Base-by-base conservation (phyloP, 306 rosid genomes). In the Cajanus cajan region DNA sequence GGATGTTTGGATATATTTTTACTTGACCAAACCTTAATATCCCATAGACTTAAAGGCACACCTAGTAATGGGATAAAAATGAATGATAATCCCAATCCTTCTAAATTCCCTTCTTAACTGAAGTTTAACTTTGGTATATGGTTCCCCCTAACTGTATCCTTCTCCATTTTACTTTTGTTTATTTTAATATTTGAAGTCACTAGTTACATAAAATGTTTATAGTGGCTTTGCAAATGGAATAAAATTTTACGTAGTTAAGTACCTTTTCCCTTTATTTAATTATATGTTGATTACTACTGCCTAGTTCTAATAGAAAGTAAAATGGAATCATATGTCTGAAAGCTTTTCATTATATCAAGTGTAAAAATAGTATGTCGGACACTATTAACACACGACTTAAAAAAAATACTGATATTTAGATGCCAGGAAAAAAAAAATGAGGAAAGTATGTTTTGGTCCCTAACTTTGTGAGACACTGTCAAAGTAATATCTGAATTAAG, bases 1-100 rank as follows among this genome's bases (percentile, higher is more conserved):
- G 68, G 33, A 45, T 74, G 64, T 34, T 77, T 31, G 59, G 39
- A 72, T 65, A 59, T 47, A 48, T 28, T 19, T 65, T 54, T 21
- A 24, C 28, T 76, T 28, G 33, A 33, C 12, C 1, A 50, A 71
- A 78, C 36, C 52, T 44, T 24, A 44, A 51, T 24, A 16, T 78
- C 9, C 62, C 18, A 36, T 63, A 59, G 54, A 54, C 64, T 54
- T 71, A 5, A 40, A 40, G 45, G 45, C 52, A 66, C 70, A 50
- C 41, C 6, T 10, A 52, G 37, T 71, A 31, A 40, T 51, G 71
- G 64, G 74, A 33, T 52, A 31, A 71, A 40, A 14, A 61, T 39
- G 36, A 37, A 50, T 52, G 43, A 62, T 11, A 61, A 62, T 71
- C 22, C 33, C 43, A 78, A 37, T 65, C 7, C 31, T 64, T 64